A percentile compares a stretch with the other conserved stretches of the same genome.
These are phyloP conservation scores for Daldinia grandis DNA, from an alignment of 495 filamentous ascomycete species.

Conservation along the genomic window DNA sequence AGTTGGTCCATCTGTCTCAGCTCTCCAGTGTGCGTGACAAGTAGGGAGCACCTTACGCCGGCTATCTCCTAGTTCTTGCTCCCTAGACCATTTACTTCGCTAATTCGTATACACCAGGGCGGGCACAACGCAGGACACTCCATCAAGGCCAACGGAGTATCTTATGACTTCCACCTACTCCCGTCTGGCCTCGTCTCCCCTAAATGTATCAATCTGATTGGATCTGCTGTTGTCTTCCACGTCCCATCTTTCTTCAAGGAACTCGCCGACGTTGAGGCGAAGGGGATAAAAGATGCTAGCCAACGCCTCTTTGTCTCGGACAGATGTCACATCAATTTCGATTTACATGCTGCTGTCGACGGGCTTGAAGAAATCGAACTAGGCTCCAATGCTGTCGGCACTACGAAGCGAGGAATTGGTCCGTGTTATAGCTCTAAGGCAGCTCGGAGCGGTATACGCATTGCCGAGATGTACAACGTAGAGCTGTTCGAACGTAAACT, in stretches of 20 bases:
- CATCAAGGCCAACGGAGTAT: conserved; percentile 2
- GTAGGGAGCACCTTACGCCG: neutral
- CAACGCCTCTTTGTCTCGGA: neutral
- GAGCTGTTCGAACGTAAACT: conserved; percentile 1
- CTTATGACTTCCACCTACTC: conserved; percentile 3
- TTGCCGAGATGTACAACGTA: conserved; percentile 1
- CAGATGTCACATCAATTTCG: conserved; percentile 6
- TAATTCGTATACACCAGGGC: neutral
- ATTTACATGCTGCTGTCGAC: conserved; percentile 7
- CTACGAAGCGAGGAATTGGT: conserved; percentile 5
- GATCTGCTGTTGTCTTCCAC: conserved; percentile 5
- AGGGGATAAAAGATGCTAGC: conserved; percentile 2
- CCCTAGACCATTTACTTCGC: neutral
- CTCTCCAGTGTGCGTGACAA: neutral
- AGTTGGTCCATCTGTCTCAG: conserved; percentile 7
- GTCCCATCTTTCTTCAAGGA: conserved; percentile 4
- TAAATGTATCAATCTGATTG: neutral
- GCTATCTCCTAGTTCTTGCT: neutral
- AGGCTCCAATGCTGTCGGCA: conserved; percentile 3
- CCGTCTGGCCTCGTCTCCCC: conserved; percentile 1
- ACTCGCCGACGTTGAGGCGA: conserved; percentile 5
- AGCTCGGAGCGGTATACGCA: conserved; percentile 4
- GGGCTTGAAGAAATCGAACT: conserved; percentile 6
- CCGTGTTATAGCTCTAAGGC: conserved; percentile 3
- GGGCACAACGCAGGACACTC: conserved; percentile 4